Percentiles rank a stretch among this genome's conserved stretches.
These are phyloP conservation scores for Clathrus columnatus DNA, from an alignment of 768 basidiomycete genomes.

Conservation along the genomic window DNA sequence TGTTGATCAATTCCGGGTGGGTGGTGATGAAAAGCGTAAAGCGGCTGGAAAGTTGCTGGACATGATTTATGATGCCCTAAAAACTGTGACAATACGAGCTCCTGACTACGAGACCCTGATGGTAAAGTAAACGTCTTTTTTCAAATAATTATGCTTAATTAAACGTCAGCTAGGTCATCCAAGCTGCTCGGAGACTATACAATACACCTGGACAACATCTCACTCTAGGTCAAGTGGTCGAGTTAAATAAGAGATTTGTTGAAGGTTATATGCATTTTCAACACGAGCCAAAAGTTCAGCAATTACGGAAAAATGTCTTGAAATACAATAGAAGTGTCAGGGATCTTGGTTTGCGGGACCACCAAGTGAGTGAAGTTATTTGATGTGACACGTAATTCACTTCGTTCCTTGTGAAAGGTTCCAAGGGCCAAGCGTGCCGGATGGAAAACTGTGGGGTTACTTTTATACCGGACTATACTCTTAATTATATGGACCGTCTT, in stretches of 20 bases:
- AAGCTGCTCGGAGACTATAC: slow-evolving; percentile 89
- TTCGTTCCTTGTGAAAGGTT: slow-evolving; percentile 40
- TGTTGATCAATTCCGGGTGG: slow-evolving; percentile 84
- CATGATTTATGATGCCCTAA: slow-evolving; percentile 84
- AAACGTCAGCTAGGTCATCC: slow-evolving; percentile 59
- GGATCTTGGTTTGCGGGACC: slow-evolving; percentile 88
- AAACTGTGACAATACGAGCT: slow-evolving; percentile 91
- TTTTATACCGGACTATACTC: slow-evolving; percentile 74
- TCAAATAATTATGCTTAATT: neutral
- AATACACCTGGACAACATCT: slow-evolving; percentile 91
- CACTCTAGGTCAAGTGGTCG: slow-evolving; percentile 91
- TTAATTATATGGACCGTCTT: slow-evolving; percentile 74
- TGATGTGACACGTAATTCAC: neutral
- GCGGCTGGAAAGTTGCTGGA: slow-evolving; percentile 86
- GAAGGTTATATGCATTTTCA: slow-evolving; percentile 91
- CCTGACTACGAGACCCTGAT: slow-evolving; percentile 98
- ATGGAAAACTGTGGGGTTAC: slow-evolving; percentile 79
- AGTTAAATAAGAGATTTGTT: slow-evolving; percentile 85
- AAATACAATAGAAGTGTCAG: slow-evolving; percentile 84
- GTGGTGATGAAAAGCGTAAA: slow-evolving; percentile 80
- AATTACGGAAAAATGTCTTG: slow-evolving; percentile 68
- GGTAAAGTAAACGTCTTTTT: slow-evolving; percentile 41
- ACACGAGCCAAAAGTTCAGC: slow-evolving; percentile 81
- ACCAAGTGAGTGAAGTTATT: slow-evolving; percentile 52
- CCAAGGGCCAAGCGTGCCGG: slow-evolving; percentile 77